phyloP scores from a whole-genome alignment of 768 basidiomycete species.

The Pleurotus platypus region DNA sequence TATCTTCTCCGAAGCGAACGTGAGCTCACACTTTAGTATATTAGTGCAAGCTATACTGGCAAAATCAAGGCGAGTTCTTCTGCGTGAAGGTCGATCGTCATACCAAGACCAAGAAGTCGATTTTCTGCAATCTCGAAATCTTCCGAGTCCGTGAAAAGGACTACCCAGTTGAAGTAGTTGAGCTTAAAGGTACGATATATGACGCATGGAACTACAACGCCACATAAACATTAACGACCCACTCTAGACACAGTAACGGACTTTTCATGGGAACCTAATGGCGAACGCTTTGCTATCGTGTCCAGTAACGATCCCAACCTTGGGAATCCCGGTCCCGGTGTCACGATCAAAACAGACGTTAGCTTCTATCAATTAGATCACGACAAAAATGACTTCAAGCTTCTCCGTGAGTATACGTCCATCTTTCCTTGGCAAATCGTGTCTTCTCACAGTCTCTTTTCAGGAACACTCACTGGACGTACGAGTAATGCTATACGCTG shows the following conservation, averaged over 20 bases:
- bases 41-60: slow-evolving; percentile 97
- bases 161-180: slow-evolving; percentile 95
- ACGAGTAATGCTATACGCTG: slow-evolving; percentile 94
- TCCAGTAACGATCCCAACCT: slow-evolving; percentile 92
- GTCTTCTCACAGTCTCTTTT: slow-evolving; percentile 9
- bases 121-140: slow-evolving; percentile 96
- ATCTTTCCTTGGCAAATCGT: slow-evolving; percentile 8
- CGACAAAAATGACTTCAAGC: slow-evolving; percentile 90
- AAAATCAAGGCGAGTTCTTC: slow-evolving; percentile 96
- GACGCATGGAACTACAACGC: not conserved
- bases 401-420: slow-evolving; percentile 58
- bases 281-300: slow-evolving; percentile 93
- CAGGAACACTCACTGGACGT: slow-evolving; percentile 74
- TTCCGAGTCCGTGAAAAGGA: slow-evolving; percentile 98
- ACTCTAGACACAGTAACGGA: slow-evolving; percentile 82
- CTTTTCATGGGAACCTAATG: slow-evolving; percentile 99
- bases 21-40: slow-evolving; percentile 3
- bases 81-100: slow-evolving; percentile 99
- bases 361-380: slow-evolving; percentile 95
- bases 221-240: slow-evolving; percentile 8
- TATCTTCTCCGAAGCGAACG: slow-evolving; percentile 5
- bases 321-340: slow-evolving; percentile 83
- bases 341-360: slow-evolving; percentile 94
- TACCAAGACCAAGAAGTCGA: slow-evolving; percentile 97
- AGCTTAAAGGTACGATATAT: slow-evolving; percentile 75